phyloP scores from a whole-genome alignment of 371 early-diverging fungal genomes.

The Conidiobolus incongruus region DNA sequence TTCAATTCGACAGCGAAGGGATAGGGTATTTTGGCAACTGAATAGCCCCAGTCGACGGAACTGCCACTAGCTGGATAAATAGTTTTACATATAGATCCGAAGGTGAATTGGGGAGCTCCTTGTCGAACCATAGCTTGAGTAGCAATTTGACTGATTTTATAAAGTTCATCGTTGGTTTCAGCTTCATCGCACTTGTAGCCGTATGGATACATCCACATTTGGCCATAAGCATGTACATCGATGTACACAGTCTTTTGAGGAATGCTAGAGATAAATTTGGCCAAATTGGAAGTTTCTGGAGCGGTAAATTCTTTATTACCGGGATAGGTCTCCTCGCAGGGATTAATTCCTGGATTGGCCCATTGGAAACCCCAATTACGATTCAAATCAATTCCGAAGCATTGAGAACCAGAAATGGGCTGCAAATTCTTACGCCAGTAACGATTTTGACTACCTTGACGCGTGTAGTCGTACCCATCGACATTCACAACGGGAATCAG shows the following conservation, averaged over 20 bases:
- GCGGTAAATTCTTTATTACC: slow-evolving; percentile 14
- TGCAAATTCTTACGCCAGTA: slow-evolving; percentile 29
- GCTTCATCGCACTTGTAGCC: slow-evolving; percentile 11
- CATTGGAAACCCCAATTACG: slow-evolving; percentile 17
- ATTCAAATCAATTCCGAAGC: slow-evolving; percentile 16
- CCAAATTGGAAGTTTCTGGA: slow-evolving; percentile 15
- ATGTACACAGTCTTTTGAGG: slow-evolving; percentile 14
- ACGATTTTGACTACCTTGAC: slow-evolving; percentile 8
- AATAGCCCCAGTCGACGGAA: slow-evolving; percentile 18
- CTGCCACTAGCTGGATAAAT: slow-evolving; percentile 19
- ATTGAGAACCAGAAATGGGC: slow-evolving; percentile 11
- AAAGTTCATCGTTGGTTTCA: slow-evolving; percentile 9
- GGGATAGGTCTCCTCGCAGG: slow-evolving; percentile 16
- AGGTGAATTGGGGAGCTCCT: slow-evolving; percentile 1
- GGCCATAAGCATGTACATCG: slow-evolving; percentile 29
- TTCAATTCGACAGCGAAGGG: slow-evolving; percentile 28
- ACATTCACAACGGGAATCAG: slow-evolving; percentile 17
- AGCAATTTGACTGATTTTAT: not conserved
- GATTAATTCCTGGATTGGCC: slow-evolving; percentile 9
- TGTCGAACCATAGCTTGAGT: not conserved
- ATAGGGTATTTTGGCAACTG: slow-evolving; percentile 17
- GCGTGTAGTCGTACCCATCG: slow-evolving; percentile 20
- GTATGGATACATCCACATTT: slow-evolving; percentile 22
- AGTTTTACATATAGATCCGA: slow-evolving; percentile 22
- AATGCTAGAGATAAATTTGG: slow-evolving; percentile 15